Evolutionary conservation across 305 asterid species (phyloP).

Genomic region (Fraxinus platypoda): DNA sequence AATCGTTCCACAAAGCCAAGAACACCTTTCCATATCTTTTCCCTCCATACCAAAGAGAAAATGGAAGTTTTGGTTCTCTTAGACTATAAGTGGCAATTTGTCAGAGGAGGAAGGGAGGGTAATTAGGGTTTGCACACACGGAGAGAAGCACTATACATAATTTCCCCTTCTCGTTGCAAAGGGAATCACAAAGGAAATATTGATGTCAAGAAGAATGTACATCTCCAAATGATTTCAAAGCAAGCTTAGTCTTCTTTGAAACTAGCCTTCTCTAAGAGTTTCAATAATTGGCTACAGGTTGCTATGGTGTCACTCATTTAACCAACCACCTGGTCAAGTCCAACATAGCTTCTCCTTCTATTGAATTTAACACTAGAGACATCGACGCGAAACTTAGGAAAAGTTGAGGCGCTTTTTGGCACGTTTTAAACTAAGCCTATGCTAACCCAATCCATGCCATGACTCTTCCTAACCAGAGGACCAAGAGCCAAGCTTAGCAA

Average conservation of each 20-base stretch:
- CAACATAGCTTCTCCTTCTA: background rate
- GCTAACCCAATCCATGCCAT: conserved; percentile 74
- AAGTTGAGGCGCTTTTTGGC: conserved; percentile 47
- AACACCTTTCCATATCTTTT: background rate
- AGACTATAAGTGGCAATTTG: background rate
- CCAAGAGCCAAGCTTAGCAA: conserved; percentile 41
- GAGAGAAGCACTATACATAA: background rate
- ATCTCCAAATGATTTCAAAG: background rate
- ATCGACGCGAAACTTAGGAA: conserved; percentile 15
- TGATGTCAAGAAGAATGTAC: background rate
- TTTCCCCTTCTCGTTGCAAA: background rate
- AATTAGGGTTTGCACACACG: no score
- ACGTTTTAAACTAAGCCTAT: conserved; percentile 56
- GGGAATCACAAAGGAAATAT: background rate
- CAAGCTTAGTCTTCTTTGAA: no score
- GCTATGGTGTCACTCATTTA: background rate
- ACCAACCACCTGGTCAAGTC: background rate
- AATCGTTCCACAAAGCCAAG: background rate
- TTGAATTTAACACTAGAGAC: background rate
- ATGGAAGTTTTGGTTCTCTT: background rate
- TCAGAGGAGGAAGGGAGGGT: background rate
- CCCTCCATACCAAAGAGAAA: background rate
- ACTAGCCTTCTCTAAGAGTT: no score
- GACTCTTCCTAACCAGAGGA: conserved; percentile 26
- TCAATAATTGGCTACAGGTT: background rate